These are phyloP conservation scores for Kodamaea kaohsiungensis DNA, from an alignment of 805 yeast genomes.

Conservation along the genomic window DNA sequence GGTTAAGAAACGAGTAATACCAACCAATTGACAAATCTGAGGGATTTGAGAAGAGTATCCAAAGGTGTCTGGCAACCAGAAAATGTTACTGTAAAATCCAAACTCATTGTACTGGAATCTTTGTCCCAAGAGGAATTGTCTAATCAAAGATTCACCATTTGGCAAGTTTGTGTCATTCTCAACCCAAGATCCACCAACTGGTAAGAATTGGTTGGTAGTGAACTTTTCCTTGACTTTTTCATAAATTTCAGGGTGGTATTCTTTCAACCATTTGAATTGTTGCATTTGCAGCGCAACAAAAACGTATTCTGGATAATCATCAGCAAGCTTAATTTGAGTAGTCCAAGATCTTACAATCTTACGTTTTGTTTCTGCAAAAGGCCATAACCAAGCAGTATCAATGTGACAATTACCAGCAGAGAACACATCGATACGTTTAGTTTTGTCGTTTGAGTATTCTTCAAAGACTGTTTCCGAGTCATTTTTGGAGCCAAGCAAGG, in stretches of 20 bases:
- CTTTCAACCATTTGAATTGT: slow-evolving; percentile 88
- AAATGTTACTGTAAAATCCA: slow-evolving; percentile 71
- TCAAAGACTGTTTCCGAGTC: slow-evolving; percentile 66
- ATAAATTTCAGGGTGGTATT: slow-evolving; percentile 84
- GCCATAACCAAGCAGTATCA: slow-evolving; percentile 99
- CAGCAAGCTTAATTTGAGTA: slow-evolving; percentile 81
- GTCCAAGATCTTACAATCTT: slow-evolving; percentile 96
- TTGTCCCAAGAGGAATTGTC: slow-evolving; percentile 92
- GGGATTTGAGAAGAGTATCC: slow-evolving; percentile 97
- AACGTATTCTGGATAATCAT: slow-evolving; percentile 86
- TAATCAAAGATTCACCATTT: slow-evolving; percentile 83
- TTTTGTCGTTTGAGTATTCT: slow-evolving; percentile 33
- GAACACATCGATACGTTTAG: slow-evolving; percentile 56
- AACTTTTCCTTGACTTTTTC: slow-evolving; percentile 64
- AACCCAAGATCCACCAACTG: slow-evolving; percentile 98
- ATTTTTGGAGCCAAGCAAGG: slow-evolving; percentile 63
- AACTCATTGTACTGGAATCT: slow-evolving; percentile 78
- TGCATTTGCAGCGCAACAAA: slow-evolving; percentile 97
- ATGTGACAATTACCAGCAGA: slow-evolving; percentile 96
- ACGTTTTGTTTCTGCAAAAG: slow-evolving; percentile 94
- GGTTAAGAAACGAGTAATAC: slow-evolving; percentile 81
- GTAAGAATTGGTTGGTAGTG: slow-evolving; percentile 73
- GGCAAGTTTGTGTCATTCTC: slow-evolving; percentile 97
- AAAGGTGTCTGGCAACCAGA: slow-evolving; percentile 97
- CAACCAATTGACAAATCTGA: slow-evolving; percentile 85